Evolutionary conservation across 805 yeast genomes (phyloP).

Genomic region (Lachancea sp.): DNA sequence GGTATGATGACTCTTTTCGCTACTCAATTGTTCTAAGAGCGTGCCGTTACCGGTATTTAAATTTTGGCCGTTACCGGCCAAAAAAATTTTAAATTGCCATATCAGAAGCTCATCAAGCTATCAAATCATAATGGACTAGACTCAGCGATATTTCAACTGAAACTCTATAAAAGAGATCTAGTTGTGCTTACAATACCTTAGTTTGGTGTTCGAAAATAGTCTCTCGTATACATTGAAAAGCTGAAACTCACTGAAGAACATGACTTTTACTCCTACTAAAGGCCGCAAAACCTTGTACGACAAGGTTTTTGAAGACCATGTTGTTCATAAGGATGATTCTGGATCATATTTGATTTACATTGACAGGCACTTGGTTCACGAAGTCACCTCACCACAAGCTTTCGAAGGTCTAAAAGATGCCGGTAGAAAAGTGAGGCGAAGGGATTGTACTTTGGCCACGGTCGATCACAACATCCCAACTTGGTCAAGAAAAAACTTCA

Average conservation of each 20-base stretch:
- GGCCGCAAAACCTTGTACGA: constrained; percentile 80
- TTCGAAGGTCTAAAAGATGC: constrained; percentile 92
- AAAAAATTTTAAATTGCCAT: constrained; percentile 1
- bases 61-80: constrained; percentile 13
- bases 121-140: neutral
- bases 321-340: constrained; percentile 82
- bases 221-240: neutral
- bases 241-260: neutral
- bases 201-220: neutral
- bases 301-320: constrained; percentile 91
- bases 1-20: neutral
- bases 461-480: constrained; percentile 98
- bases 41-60: constrained; percentile 1
- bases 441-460: constrained; percentile 89
- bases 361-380: constrained; percentile 96
- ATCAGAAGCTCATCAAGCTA: constrained; percentile 1
- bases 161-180: neutral
- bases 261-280: constrained; percentile 12
- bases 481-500: constrained; percentile 70
- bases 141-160: neutral
- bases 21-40: no score
- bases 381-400: constrained; percentile 98
- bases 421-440: constrained; percentile 82
- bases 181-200: neutral
- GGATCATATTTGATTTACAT: constrained; percentile 85